Evolutionary conservation across 768 basidiomycete species (phyloP), one percentile per base, ranked within the genome.

Genomic region (Leucosporidium creatinivorum): DNA sequence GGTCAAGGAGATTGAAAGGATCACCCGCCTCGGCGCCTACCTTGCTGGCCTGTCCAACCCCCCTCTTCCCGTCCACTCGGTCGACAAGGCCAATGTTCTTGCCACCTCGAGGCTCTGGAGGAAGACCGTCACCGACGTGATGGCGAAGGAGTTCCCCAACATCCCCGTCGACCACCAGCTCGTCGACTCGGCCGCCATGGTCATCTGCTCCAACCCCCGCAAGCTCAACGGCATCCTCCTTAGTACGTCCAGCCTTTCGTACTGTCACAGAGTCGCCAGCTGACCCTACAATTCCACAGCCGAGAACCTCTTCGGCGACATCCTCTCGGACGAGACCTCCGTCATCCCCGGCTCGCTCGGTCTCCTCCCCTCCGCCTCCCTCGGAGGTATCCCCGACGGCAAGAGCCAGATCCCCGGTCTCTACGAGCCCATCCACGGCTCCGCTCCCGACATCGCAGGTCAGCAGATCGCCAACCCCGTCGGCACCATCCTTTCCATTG

Each of bases 51-150:
- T 87, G 28, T 80, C 85, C 7, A 82, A 88, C 76, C 96, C 96
- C 6, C 92, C 93, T 25, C 83, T 94, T 57, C 83, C 85, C 26
- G 87, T 99, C 66, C 90, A 91, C 79, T 94, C 92, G 0, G 83
- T 99, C 78, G 96, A 99, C 83, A 99, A 99, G 80, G 96, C 96
- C 62, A 99, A 99, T 79, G 96, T 99, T 26, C 85, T 99, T 63
- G 96, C 96, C 28, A 89, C 86, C 76, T 94, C 91, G 47, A 82
- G 96, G 58, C 81, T 99, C 51, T 99, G 96, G 96, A 82, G 96
- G 66, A 92, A 87, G 78, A 89, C 91, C 26, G 94, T 96, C 62
- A 88, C 85, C 3, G 91, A 96, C 76, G 86, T 89, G 2, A 79
- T 96, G 73, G 79, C 83, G 58, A 84, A 84, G 39, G 96, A 99